Evolutionary conservation across 371 early-diverging fungal genomes (phyloP).

Genomic region (Apophysomyces sp.): DNA sequence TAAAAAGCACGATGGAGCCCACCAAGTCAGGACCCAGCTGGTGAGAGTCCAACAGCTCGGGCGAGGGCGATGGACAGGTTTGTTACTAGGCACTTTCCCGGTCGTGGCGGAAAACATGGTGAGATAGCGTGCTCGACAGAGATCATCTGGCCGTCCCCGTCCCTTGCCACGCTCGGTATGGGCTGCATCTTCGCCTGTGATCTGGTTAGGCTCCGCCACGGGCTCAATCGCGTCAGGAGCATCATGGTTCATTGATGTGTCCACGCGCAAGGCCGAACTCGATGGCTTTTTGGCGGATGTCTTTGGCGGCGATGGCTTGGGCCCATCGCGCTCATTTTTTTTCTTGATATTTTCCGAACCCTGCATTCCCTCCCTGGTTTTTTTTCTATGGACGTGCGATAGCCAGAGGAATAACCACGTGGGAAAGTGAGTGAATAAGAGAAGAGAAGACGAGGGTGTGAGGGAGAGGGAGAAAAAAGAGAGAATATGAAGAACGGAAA

Average conservation of each 20-base stretch:
- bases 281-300: not conserved
- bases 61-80: not conserved
- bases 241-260: not conserved
- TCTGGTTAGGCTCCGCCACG: not conserved
- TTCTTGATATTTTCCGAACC: not conserved
- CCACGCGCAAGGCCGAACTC: not conserved
- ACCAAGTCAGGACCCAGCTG: slow-evolving; percentile 45
- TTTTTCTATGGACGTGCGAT: not conserved
- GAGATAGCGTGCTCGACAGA: slow-evolving; percentile 18
- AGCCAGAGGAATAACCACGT: not conserved
- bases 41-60: slow-evolving; percentile 32
- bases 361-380: not conserved
- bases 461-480: not conserved
- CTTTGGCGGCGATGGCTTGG: not conserved
- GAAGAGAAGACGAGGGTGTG: not conserved
- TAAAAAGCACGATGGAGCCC: slow-evolving; percentile 39
- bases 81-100: not conserved
- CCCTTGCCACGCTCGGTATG: not conserved
- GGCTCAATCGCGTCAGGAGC: not conserved
- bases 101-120: slow-evolving; percentile 2
- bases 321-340: not conserved
- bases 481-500: not conserved
- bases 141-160: slow-evolving; percentile 9
- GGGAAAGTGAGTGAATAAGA: not conserved
- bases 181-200: not conserved